Conservation (phyloP, 805 yeast genomes). For the Kockiozyma suomiensis region DNA sequence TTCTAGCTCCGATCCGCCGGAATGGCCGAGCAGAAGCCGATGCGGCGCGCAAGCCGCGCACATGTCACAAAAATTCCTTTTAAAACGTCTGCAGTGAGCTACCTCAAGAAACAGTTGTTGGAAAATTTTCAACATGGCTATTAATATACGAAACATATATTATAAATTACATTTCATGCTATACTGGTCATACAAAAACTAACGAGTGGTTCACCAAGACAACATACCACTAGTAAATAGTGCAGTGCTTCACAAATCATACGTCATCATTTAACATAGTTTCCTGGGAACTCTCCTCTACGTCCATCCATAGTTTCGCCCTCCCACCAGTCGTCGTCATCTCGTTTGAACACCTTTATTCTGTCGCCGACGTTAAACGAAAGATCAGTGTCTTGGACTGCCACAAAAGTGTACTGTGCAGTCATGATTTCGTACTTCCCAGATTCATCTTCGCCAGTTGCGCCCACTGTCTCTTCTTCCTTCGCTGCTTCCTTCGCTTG, state of each 20-base stretch:
- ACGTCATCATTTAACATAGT: constrained; percentile 46
- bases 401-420: constrained; percentile 44
- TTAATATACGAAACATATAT: too few species aligned
- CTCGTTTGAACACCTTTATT: constrained; percentile 43
- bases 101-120: too few species aligned
- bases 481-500: neutral
- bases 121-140: too few species aligned
- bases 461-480: constrained; percentile 5
- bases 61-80: too few species aligned
- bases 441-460: constrained; percentile 25
- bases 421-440: constrained; percentile 38
- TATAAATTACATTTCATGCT: too few species aligned
- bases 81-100: too few species aligned
- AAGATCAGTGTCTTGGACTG: constrained; percentile 45
- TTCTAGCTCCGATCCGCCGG: neutral
- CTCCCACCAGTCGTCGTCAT: constrained; percentile 54
- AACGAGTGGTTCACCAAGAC: too few species aligned
- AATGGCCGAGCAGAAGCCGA: neutral
- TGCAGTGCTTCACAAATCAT: too few species aligned
- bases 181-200: too few species aligned
- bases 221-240: too few species aligned
- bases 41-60: neutral
- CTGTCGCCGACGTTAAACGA: constrained; percentile 45
- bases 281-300: constrained; percentile 52
- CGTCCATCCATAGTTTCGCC: constrained; percentile 48